phyloP scores from a whole-genome alignment of 352 stramenopile genomes.

The Elongisporangium senticosum region DNA sequence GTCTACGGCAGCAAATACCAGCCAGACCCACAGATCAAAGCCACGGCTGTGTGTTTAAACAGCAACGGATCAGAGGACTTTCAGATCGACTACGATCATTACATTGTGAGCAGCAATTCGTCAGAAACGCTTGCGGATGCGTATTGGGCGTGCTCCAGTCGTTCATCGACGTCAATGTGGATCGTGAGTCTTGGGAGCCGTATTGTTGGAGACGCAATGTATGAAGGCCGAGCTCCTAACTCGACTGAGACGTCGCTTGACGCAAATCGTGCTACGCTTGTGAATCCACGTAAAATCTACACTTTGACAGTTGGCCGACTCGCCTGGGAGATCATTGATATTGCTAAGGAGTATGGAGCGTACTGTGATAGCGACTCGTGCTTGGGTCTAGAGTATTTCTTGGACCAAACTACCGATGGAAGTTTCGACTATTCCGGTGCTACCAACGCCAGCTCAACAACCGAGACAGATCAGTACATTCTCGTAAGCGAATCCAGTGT shows the following conservation, averaged over 20 bases:
- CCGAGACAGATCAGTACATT: conserved; percentile 34
- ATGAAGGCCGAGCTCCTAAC: neutral
- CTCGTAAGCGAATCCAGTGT: conserved; percentile 15
- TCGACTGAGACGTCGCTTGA: neutral
- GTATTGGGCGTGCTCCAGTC: conserved; percentile 8
- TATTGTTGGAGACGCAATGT: conserved; percentile 31
- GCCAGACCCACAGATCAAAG: conserved; percentile 23
- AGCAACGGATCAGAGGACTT: conserved; percentile 20
- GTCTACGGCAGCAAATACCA: neutral
- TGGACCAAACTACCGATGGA: conserved; percentile 9
- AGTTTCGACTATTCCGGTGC: neutral
- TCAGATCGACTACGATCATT: conserved; percentile 24
- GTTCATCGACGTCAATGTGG: conserved; percentile 34
- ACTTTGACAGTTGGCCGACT: conserved; percentile 40
- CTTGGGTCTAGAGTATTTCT: conserved; percentile 24
- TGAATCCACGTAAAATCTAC: conserved; percentile 32
- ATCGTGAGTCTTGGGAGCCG: conserved; percentile 37
- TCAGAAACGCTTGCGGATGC: neutral
- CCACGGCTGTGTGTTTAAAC: conserved; percentile 28
- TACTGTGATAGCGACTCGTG: conserved; percentile 8
- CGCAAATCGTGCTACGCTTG: neutral
- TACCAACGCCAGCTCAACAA: neutral
- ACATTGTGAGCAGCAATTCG: neutral
- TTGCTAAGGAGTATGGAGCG: conserved; percentile 37
- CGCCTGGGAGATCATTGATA: conserved; percentile 26